phyloP scores from a whole-genome alignment of 148 eudicot species.

The Rhododendron molle region DNA sequence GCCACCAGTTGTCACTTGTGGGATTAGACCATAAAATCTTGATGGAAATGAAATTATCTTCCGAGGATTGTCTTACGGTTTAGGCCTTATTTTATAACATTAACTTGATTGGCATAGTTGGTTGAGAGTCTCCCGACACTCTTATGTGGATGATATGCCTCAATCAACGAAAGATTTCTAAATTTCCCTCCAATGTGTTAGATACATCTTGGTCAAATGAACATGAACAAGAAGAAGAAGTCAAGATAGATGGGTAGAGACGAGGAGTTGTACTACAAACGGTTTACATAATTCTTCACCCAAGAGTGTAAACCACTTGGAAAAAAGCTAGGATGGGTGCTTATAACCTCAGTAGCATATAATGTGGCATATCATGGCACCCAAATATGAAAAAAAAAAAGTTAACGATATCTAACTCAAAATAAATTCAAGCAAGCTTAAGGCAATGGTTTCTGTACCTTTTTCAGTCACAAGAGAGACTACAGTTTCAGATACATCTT shows the following conservation, averaged over 20 bases:
- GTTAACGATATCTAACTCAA: background rate
- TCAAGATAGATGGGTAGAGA: background rate
- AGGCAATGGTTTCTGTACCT: conserved; percentile 28
- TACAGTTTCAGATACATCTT: conserved; percentile 61
- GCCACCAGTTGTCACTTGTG: background rate
- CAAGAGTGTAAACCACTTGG: background rate
- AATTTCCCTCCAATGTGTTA: background rate
- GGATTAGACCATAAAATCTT: background rate
- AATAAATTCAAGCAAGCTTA: background rate
- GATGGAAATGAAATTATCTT: background rate
- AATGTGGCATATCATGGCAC: background rate
- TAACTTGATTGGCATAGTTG: background rate
- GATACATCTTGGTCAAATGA: background rate
- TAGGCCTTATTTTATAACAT: background rate
- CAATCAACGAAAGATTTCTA: background rate
- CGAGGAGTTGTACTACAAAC: background rate
- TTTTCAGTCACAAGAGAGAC: conserved; percentile 72
- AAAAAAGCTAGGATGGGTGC: background rate
- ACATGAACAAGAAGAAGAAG: background rate
- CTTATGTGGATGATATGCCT: background rate
- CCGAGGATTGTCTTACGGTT: background rate
- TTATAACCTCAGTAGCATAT: too few relatives aligned
- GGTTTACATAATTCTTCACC: background rate
- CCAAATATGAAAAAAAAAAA: background rate
- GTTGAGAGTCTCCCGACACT: background rate